Percentiles rank a stretch among this genome's conserved stretches.
These are phyloP conservation scores for Penicillium psychrosexuale DNA, from an alignment of 2,329 filamentous ascomycete genomes.

Conservation along the genomic window DNA sequence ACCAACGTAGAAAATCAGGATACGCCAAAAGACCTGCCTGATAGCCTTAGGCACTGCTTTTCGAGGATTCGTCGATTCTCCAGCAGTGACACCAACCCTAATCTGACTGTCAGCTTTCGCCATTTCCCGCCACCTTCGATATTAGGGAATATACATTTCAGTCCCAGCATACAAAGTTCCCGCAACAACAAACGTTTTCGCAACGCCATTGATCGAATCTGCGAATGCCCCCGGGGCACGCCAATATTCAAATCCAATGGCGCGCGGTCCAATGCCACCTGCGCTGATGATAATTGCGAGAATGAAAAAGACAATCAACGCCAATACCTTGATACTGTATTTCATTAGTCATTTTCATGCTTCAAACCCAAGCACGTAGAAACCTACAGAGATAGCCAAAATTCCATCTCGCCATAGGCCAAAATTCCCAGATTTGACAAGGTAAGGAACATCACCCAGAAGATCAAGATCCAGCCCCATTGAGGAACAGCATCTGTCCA, in stretches of 20 bases:
- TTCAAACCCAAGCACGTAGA: not conserved
- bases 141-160: constrained; percentile 26
- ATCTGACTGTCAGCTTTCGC: constrained; percentile 1
- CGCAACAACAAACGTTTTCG: constrained; percentile 36
- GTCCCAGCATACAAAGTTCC: constrained; percentile 36
- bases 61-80: constrained; percentile 42
- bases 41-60: constrained; percentile 47
- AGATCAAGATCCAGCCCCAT: constrained; percentile 49
- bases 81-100: constrained; percentile 38
- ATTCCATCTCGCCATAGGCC: constrained; percentile 55
- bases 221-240: constrained; percentile 35
- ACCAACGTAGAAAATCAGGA: constrained; percentile 59
- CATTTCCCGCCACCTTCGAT: too few relatives aligned
- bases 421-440: constrained; percentile 43
- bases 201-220: constrained; percentile 37
- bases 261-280: constrained; percentile 29
- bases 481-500: constrained; percentile 46
- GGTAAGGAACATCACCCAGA: constrained; percentile 45
- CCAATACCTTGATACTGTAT: constrained; percentile 33
- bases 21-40: constrained; percentile 42
- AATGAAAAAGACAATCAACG: constrained; percentile 33
- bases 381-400: constrained; percentile 38
- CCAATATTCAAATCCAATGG: constrained; percentile 40
- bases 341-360: not conserved
- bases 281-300: constrained; percentile 35